These are phyloP conservation scores for Hygrophoropsis aurantiaca DNA, from an alignment of 768 basidiomycete species.

Conservation along the genomic window DNA sequence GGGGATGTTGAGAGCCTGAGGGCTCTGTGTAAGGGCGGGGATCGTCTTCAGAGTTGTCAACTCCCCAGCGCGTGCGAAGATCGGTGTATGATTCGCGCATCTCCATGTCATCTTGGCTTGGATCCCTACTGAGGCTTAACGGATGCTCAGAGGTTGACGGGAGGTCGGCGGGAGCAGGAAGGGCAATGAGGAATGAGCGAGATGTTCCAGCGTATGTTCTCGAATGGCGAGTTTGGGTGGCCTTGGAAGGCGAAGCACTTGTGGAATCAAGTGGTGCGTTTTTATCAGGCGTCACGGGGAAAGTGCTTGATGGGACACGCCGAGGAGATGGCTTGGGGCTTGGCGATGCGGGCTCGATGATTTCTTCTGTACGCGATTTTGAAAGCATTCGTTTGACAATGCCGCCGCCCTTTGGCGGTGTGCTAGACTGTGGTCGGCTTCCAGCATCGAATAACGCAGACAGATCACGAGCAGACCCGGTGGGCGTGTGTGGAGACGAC, in stretches of 20 bases:
- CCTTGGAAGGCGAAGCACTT: slow-evolving; percentile 23
- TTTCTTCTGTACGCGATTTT: slow-evolving; percentile 64
- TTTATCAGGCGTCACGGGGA: slow-evolving; percentile 21
- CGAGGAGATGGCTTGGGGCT: slow-evolving; percentile 13
- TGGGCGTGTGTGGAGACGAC: slow-evolving; percentile 11
- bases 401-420: slow-evolving; percentile 36
- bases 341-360: slow-evolving; percentile 30
- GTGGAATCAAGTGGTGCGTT: slow-evolving; percentile 24
- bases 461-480: slow-evolving; percentile 40
- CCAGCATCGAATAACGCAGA: slow-evolving; percentile 45
- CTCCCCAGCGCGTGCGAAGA: slow-evolving; percentile 76
- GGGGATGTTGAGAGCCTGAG: slow-evolving; percentile 1
- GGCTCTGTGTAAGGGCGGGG: slow-evolving; percentile 36
- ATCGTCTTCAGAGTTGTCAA: slow-evolving; percentile 78
- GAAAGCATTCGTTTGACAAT: slow-evolving; percentile 73
- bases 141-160: neutral
- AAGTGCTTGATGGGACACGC: slow-evolving; percentile 20
- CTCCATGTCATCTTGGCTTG: slow-evolving; percentile 49
- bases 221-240: slow-evolving; percentile 35
- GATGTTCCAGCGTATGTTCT: slow-evolving; percentile 76
- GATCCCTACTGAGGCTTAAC: slow-evolving; percentile 14
- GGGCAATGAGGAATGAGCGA: slow-evolving; percentile 74
- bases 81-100: slow-evolving; percentile 74
- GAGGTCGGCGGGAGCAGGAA: slow-evolving; percentile 40
- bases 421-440: slow-evolving; percentile 22